Conservation (phyloP, 2,329 filamentous ascomycete genomes). For the Cladophialophora exuberans region DNA sequence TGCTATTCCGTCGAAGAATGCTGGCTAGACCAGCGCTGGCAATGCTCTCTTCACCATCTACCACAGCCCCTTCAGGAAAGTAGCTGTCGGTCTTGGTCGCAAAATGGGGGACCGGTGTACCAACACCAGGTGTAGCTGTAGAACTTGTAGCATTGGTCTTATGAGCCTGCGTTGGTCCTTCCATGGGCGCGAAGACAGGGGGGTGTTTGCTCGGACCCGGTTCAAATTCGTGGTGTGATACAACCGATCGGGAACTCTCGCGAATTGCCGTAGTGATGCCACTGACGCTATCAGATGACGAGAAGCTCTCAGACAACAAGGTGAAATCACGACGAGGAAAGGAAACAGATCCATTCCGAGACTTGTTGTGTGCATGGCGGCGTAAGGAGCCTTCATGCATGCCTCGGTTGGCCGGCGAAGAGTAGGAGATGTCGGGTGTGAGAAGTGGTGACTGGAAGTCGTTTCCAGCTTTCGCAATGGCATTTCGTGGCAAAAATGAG, state of each 20-base stretch:
- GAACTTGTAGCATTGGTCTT: constrained; percentile 56
- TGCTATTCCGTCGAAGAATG: constrained; percentile 58
- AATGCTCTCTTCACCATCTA: constrained; percentile 45
- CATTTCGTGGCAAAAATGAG: constrained; percentile 55
- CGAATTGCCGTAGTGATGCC: constrained; percentile 17
- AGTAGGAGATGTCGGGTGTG: constrained; percentile 24
- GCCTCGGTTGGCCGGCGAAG: constrained; percentile 16
- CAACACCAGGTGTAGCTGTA: constrained; percentile 53
- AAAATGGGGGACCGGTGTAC: constrained; percentile 59
- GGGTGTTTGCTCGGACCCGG: constrained; percentile 5
- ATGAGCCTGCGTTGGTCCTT: constrained; percentile 44
- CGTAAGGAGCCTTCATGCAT: constrained; percentile 16
- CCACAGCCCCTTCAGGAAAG: constrained; percentile 27
- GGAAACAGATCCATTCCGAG: constrained; percentile 18
- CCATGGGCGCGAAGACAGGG: constrained; percentile 49
- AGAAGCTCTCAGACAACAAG: constrained; percentile 45
- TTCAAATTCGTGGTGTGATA: constrained; percentile 1
- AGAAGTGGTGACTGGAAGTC: constrained; percentile 25
- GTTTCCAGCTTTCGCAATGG: constrained; percentile 17
- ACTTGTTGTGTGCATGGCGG: constrained; percentile 20
- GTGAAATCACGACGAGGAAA: constrained; percentile 22
- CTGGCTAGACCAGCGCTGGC: constrained; percentile 60
- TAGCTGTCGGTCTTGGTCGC: constrained; percentile 34
- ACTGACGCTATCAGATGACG: constrained; percentile 46
- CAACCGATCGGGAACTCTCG: constrained; percentile 11